A percentile compares a stretch with the other conserved stretches of the same genome.
Conservation (phyloP, 1,284 basidiomycete genomes). For the Puccinia coronata region DNA sequence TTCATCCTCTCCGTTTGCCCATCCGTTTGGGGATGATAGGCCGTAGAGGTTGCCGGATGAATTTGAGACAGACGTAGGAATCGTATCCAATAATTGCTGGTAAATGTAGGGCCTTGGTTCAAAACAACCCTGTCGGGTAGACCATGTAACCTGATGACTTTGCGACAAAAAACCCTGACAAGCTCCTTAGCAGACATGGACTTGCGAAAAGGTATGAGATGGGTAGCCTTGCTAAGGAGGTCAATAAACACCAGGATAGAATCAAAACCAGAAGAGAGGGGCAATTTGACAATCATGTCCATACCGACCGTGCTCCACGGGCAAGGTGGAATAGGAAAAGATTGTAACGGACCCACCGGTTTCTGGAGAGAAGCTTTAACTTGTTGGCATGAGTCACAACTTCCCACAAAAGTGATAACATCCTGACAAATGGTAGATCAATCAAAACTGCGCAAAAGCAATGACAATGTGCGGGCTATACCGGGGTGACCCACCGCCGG, state of each 20-base stretch:
- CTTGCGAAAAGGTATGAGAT: conserved; percentile 55
- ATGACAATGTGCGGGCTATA: not conserved
- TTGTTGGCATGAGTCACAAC: conserved; percentile 29
- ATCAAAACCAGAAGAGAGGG: conserved; percentile 59
- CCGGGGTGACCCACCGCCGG: not conserved
- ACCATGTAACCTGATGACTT: conserved; percentile 26
- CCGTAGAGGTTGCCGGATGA: not conserved
- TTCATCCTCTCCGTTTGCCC: too few species aligned
- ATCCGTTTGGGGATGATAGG: too few species aligned
- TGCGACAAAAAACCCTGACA: not conserved
- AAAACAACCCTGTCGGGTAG: conserved; percentile 13
- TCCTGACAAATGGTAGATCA: not conserved
- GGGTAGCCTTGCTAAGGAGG: conserved; percentile 60
- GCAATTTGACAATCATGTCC: conserved; percentile 64
- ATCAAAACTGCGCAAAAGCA: not conserved
- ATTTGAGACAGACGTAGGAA: not conserved
- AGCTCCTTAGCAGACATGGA: not conserved
- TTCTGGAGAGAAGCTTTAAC: not conserved
- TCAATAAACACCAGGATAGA: conserved; percentile 62
- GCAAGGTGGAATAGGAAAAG: conserved; percentile 55
- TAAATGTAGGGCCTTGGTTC: conserved; percentile 14
- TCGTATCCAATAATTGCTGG: not conserved
- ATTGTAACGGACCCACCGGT: conserved; percentile 58
- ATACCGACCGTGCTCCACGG: conserved; percentile 62
- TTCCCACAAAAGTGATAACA: not conserved